Evolutionary conservation across 192 early-diverging fungal species (phyloP).

Genomic region (Mortierella alpina): DNA sequence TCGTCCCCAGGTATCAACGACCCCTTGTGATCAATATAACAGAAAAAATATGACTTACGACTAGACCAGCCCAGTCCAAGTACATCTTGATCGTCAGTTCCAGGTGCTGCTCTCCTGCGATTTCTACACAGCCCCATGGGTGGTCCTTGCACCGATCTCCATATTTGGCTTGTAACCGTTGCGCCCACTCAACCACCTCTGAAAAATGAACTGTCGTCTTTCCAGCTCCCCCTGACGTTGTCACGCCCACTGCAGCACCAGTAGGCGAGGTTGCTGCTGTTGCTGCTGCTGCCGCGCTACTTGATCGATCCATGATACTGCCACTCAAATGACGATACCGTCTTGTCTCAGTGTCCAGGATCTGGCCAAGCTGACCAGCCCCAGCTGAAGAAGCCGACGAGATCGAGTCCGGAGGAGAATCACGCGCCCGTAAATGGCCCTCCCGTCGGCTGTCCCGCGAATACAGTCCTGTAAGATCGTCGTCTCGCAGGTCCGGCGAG

Average conservation of each 20-base stretch:
- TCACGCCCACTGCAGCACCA: not conserved
- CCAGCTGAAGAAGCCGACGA: constrained; percentile 5
- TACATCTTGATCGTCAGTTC: constrained; percentile 54
- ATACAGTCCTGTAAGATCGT: not conserved
- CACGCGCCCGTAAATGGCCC: not conserved
- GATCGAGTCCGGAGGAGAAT: constrained; percentile 20
- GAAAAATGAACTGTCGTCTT: constrained; percentile 48
- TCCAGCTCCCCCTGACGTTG: constrained; percentile 1
- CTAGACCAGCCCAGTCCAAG: constrained; percentile 49
- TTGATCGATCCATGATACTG: not conserved
- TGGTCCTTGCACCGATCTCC: constrained; percentile 34
- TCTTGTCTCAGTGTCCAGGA: not conserved
- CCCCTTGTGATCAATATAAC: not conserved
- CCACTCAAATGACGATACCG: constrained; percentile 3
- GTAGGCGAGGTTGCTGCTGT: not conserved
- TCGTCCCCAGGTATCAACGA: not conserved
- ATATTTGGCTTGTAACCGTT: constrained; percentile 32
- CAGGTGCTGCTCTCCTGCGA: constrained; percentile 23
- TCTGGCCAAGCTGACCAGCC: not conserved
- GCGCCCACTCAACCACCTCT: constrained; percentile 41
- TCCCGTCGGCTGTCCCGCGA: not conserved
- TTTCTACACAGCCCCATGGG: constrained; percentile 51
- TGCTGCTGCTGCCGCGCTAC: not conserved
- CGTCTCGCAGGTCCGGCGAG: constrained; percentile 31
- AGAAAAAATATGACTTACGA: constrained; percentile 25